Evolutionary conservation across 108 stramenopile genomes (phyloP).

Genomic region (Seminavis robusta): DNA sequence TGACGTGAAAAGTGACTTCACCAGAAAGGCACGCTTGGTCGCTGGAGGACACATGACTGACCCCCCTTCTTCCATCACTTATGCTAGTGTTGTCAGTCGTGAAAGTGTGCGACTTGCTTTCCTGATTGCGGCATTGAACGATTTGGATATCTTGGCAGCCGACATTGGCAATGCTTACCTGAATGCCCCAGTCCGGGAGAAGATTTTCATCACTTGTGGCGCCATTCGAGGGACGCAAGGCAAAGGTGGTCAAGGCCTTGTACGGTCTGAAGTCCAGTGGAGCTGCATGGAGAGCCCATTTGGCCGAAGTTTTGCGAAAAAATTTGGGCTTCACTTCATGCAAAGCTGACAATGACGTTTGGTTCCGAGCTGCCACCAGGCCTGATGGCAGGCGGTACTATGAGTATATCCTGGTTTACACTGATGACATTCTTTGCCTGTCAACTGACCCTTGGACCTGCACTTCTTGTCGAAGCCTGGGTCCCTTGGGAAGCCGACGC

Average conservation of each 20-base stretch:
- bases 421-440: slow-evolving; percentile 17
- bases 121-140: slow-evolving; percentile 37
- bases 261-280: slow-evolving; percentile 40
- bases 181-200: slow-evolving; percentile 29
- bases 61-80: slow-evolving; percentile 25
- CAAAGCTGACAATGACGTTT: slow-evolving; percentile 15
- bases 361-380: not conserved
- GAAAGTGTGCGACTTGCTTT: slow-evolving; percentile 47
- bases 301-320: not conserved
- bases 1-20: slow-evolving; percentile 47
- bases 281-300: slow-evolving; percentile 13
- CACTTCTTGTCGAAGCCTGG: slow-evolving; percentile 13
- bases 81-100: slow-evolving; percentile 46
- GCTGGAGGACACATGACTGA: slow-evolving; percentile 29
- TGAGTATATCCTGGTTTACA: slow-evolving; percentile 16
- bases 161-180: slow-evolving; percentile 46
- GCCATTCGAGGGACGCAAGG: not conserved
- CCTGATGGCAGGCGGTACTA: slow-evolving; percentile 10
- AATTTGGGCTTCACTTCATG: slow-evolving; percentile 9
- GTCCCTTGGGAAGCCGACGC: slow-evolving; percentile 15
- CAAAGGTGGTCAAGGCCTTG: slow-evolving; percentile 12
- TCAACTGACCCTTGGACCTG: not conserved
- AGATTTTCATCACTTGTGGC: slow-evolving; percentile 19
- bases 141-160: slow-evolving; percentile 30
- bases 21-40: slow-evolving; percentile 32